Evolutionary conservation across 257 asterid genomes (phyloP), one percentile per base, ranked within the genome.

Genomic region (Primulina tabacum): DNA sequence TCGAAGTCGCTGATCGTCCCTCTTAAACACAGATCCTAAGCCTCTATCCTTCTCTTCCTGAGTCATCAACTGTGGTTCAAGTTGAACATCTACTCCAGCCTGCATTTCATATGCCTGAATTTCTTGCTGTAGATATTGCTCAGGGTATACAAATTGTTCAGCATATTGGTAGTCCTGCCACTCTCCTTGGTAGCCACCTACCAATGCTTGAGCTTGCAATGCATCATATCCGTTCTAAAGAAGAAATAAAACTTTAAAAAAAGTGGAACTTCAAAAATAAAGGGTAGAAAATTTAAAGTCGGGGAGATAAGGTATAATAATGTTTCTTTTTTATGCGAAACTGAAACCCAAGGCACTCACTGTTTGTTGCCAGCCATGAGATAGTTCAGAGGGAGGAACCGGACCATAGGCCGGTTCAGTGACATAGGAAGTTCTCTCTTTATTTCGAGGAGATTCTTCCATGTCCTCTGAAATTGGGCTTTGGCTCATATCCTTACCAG

Each of bases 41-140:
- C 99, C 99, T 77, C 99, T 85, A 72, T 94, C 99, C 80, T 94
- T 94, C 83, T 94, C 99, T 79, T 94, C 99, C 85, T 94, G 99
- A 60, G 90, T 90, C 97, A 94, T 94, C 20, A 89, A 74, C 35
- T 76, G 88, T 26, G 96, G 97, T 76, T 94, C 99, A 77, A 79
- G 95, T 37, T 56, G 80, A 65, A 43, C 79, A 58, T 73, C 68
- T 7, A 74, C 62, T 71, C 80, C 94, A 60, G 85, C 78, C 79
- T 90, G 96, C 79, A 85, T 68, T 60, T 94, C 99, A 71, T 86
- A 91, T 53, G 71, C 71, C 82, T 86, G 94, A 26, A 89, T 64
- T 69, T 91, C 88, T 78, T 83, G 96, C 83, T 89, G 97, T 63
- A 87, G 88, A 81, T 89, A 94, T 78, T 88, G 97, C 75, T 89